Percentiles rank a stretch among this genome's conserved stretches.
Evolutionary conservation across 768 basidiomycete genomes (phyloP).

Genomic region (Inosperma sp.): DNA sequence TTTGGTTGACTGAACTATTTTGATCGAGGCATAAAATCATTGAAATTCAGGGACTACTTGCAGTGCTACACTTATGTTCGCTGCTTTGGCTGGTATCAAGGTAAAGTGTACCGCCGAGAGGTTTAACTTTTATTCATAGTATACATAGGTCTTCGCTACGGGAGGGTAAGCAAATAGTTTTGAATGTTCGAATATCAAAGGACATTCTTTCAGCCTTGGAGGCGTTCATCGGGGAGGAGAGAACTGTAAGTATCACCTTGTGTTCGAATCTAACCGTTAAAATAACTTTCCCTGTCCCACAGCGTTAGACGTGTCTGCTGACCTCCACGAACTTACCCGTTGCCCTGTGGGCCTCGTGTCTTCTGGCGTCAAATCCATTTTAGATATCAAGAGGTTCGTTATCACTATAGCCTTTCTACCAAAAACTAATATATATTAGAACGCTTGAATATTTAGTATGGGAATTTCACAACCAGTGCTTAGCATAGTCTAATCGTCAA

Average conservation of each 20-base stretch:
- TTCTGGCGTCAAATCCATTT: conserved; percentile 89
- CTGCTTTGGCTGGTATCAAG: conserved; percentile 84
- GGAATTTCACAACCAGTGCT: not conserved
- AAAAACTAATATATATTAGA: conserved; percentile 31
- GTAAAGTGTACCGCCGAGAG: conserved; percentile 28
- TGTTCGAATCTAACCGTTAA: not conserved
- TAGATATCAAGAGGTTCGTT: conserved; percentile 81
- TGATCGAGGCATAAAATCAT: conserved; percentile 19
- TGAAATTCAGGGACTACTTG: conserved; percentile 55
- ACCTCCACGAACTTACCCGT: conserved; percentile 81
- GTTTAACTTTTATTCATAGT: not conserved
- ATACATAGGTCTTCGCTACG: conserved; percentile 73
- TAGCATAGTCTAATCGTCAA: not conserved
- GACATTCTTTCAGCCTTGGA: conserved; percentile 26
- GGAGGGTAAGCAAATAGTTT: conserved; percentile 65
- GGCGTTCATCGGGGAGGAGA: conserved; percentile 47
- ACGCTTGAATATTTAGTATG: conserved; percentile 76
- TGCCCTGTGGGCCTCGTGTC: conserved; percentile 92
- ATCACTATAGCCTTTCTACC: not conserved
- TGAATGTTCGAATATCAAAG: conserved; percentile 6
- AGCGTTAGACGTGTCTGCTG: conserved; percentile 96
- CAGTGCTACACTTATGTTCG: conserved; percentile 68
- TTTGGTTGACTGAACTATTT: not conserved
- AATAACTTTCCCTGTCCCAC: conserved; percentile 1
- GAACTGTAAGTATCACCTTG: conserved; percentile 29